These are phyloP conservation scores for Prunus davidiana DNA, from an alignment of 306 rosid genomes.

Conservation along the genomic window DNA sequence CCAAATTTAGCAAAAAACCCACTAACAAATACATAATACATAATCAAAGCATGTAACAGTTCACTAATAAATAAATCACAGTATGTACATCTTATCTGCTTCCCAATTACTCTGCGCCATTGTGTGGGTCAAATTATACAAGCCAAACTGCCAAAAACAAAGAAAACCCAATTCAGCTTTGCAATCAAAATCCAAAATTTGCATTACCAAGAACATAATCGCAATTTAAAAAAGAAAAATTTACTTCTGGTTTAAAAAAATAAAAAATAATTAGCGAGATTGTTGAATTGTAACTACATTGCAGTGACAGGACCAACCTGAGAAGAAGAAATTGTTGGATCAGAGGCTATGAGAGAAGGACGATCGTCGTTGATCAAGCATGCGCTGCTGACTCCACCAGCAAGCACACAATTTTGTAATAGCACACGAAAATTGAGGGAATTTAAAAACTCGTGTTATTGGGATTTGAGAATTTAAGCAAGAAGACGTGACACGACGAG, in stretches of 20 bases:
- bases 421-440: not conserved
- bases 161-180: conserved; percentile 17
- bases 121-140: conserved; percentile 19
- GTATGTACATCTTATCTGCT: conserved; percentile 86
- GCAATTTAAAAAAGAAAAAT: not conserved
- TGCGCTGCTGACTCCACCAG: not conserved
- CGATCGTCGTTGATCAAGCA: conserved; percentile 38
- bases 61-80: not conserved
- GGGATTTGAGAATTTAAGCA: not conserved
- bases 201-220: not conserved
- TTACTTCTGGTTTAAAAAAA: not conserved
- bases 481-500: not conserved
- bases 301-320: conserved; percentile 42
- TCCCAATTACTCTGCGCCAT: conserved; percentile 98
- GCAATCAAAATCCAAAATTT: conserved; percentile 14
- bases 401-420: too few species aligned
- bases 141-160: conserved; percentile 31
- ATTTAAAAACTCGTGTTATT: not conserved
- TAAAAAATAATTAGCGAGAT: not conserved
- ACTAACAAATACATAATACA: not conserved
- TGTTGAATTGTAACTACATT: conserved; percentile 23
- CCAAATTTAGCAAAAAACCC: not conserved
- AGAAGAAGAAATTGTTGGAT: conserved; percentile 42
- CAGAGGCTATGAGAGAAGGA: conserved; percentile 44
- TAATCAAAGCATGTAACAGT: not conserved